Evolutionary conservation across 1,284 basidiomycete species (phyloP).

Genomic region (Sanguinoderma infundibulare): DNA sequence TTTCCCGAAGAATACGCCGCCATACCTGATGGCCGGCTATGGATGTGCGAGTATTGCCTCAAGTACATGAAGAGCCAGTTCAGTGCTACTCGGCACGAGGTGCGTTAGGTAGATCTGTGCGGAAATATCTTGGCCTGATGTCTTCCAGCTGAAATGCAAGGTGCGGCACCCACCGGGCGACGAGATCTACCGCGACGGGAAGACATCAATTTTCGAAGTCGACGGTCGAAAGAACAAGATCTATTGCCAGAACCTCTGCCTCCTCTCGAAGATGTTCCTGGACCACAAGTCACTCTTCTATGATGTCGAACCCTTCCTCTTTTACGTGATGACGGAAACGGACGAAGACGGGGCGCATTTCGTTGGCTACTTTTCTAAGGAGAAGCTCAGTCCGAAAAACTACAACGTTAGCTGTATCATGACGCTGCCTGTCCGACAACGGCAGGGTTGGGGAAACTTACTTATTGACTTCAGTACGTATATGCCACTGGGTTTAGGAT

Average conservation of each 20-base stretch:
- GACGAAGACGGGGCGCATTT: slow-evolving; percentile 93
- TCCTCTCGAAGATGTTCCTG: slow-evolving; percentile 99
- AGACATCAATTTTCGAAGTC: slow-evolving; percentile 94
- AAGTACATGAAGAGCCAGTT: slow-evolving; percentile 99
- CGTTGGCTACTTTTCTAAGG: slow-evolving; percentile 99
- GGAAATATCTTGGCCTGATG: not conserved
- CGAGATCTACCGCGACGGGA: slow-evolving; percentile 94
- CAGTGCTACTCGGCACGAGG: slow-evolving; percentile 85
- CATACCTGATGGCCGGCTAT: slow-evolving; percentile 91
- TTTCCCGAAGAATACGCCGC: slow-evolving; percentile 98
- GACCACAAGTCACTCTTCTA: slow-evolving; percentile 99
- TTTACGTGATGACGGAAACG: slow-evolving; percentile 96
- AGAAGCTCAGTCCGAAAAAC: slow-evolving; percentile 95
- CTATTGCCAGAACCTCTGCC: slow-evolving; percentile 99
- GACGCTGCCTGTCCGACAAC: slow-evolving; percentile 95
- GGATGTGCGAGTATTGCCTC: slow-evolving; percentile 98
- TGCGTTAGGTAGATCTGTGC: slow-evolving; percentile 44
- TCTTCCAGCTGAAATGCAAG: slow-evolving; percentile 88
- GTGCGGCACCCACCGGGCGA: slow-evolving; percentile 95
- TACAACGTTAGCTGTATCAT: slow-evolving; percentile 99
- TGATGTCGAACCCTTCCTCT: slow-evolving; percentile 99
- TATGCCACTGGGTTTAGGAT: not conserved
- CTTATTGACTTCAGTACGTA: slow-evolving; percentile 95
- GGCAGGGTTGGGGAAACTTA: slow-evolving; percentile 94
- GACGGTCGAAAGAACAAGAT: slow-evolving; percentile 99